A percentile compares a stretch with the other conserved stretches of the same genome.
phyloP scores from a whole-genome alignment of 306 rosid species.

The Malus asiatica region DNA sequence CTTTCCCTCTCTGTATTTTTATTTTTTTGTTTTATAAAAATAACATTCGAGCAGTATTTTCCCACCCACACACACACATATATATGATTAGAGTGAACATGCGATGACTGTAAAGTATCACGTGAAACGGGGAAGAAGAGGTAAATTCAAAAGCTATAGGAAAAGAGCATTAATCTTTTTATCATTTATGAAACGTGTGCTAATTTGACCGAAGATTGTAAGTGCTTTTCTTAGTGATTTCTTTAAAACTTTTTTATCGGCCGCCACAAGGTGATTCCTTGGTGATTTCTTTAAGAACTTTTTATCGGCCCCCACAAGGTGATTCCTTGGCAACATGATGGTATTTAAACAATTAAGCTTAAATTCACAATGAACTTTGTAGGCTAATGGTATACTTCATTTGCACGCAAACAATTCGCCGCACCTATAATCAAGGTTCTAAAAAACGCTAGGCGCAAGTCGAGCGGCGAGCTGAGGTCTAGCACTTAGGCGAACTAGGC shows the following conservation, averaged over 20 bases:
- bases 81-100: not conserved
- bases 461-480: no score
- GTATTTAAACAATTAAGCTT: no score
- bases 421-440: no score
- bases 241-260: not conserved
- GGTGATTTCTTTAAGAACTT: not conserved
- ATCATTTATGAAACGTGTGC: not conserved
- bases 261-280: no score
- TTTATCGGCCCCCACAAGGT: not conserved
- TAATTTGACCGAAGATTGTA: not conserved
- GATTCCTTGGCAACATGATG: no score
- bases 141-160: not conserved
- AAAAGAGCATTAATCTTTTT: not conserved
- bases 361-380: no score
- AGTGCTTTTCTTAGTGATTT: not conserved
- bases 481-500: no score
- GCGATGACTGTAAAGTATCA: not conserved
- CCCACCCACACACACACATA: not conserved
- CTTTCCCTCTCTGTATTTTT: not conserved
- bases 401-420: no score
- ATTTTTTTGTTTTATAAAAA: not conserved
- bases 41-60: not conserved
- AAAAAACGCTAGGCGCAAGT: no score
- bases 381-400: no score
- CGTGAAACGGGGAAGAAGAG: conserved; percentile 7